These are phyloP conservation scores for Ceratobasidium sp. DNA, from an alignment of 1,284 basidiomycete genomes.

Conservation along the genomic window DNA sequence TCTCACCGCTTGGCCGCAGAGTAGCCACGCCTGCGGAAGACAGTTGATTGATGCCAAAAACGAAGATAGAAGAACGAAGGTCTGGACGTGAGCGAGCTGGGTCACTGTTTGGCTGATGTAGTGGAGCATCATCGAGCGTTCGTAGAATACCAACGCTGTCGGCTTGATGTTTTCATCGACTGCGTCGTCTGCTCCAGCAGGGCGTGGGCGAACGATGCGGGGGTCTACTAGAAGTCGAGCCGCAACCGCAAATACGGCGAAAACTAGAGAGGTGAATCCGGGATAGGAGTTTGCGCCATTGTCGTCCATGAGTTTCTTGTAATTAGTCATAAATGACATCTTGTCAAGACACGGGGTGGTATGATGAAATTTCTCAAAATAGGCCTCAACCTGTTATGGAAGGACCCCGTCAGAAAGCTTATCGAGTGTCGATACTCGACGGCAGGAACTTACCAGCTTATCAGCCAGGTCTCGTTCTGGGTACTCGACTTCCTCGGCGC, in stretches of 20 bases:
- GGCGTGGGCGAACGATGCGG: slow-evolving; percentile 52
- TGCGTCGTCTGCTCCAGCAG: slow-evolving; percentile 17
- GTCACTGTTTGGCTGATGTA: slow-evolving; percentile 86
- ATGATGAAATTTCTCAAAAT: slow-evolving; percentile 85
- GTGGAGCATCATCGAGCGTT: slow-evolving; percentile 87
- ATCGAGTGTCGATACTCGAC: slow-evolving; percentile 11
- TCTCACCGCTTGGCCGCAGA: slow-evolving; percentile 87
- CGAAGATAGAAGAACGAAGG: slow-evolving; percentile 85
- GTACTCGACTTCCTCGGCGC: slow-evolving; percentile 87
- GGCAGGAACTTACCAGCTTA: slow-evolving; percentile 67
- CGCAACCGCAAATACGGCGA: slow-evolving; percentile 85
- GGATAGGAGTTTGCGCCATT: slow-evolving; percentile 64
- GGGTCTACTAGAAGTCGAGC: slow-evolving; percentile 80
- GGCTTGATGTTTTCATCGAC: slow-evolving; percentile 54
- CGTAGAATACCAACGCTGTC: slow-evolving; percentile 87
- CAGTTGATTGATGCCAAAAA: slow-evolving; percentile 91
- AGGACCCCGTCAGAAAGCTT: slow-evolving; percentile 20
- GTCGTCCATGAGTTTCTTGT: slow-evolving; percentile 76
- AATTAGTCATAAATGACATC: slow-evolving; percentile 77
- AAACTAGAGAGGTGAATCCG: slow-evolving; percentile 79
- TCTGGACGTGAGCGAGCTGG: slow-evolving; percentile 84
- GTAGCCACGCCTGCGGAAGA: slow-evolving; percentile 89
- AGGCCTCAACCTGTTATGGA: slow-evolving; percentile 74
- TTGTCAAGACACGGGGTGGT: slow-evolving; percentile 86
- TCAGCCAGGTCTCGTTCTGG: slow-evolving; percentile 83